These are phyloP conservation scores for Acer saccharum DNA, from an alignment of 345 rosid species.

Conservation along the genomic window DNA sequence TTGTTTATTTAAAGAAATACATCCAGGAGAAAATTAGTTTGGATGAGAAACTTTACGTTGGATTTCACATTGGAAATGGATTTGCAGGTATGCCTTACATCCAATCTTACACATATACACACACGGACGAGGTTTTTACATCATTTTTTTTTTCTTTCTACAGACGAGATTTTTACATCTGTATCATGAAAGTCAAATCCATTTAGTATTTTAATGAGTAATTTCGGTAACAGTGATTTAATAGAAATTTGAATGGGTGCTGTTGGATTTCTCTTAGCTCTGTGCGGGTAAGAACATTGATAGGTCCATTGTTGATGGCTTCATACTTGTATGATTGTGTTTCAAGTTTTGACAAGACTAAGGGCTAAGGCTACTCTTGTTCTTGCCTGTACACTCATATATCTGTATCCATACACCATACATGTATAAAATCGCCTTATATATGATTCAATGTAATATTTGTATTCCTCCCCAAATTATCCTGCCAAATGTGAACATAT, in stretches of 20 bases:
- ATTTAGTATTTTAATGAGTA: background rate
- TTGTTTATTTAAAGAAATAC: conserved; percentile 40
- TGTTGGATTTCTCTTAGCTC: background rate
- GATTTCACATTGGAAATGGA: conserved; percentile 60
- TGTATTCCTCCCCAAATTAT: background rate
- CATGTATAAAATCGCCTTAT: background rate
- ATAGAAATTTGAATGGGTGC: background rate
- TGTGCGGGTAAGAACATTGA: background rate
- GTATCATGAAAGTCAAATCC: background rate
- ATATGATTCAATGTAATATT: background rate
- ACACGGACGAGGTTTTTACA: background rate
- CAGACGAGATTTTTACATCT: too few relatives aligned
- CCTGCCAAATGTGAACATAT: conserved; percentile 1
- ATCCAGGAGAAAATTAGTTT: conserved; percentile 52
- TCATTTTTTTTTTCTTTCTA: too few relatives aligned
- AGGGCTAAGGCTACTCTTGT: background rate
- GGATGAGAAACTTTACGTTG: conserved; percentile 44
- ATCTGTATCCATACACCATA: too few relatives aligned
- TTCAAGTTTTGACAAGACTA: background rate
- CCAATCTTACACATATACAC: too few relatives aligned
- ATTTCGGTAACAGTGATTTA: background rate
- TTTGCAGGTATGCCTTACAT: conserved; percentile 53
- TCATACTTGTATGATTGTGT: background rate
- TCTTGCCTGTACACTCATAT: background rate
- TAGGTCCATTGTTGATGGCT: background rate